Percentiles rank a stretch among this genome's conserved stretches.
phyloP scores from a whole-genome alignment of 371 early-diverging fungal species.

The Zychaea mexicana region DNA sequence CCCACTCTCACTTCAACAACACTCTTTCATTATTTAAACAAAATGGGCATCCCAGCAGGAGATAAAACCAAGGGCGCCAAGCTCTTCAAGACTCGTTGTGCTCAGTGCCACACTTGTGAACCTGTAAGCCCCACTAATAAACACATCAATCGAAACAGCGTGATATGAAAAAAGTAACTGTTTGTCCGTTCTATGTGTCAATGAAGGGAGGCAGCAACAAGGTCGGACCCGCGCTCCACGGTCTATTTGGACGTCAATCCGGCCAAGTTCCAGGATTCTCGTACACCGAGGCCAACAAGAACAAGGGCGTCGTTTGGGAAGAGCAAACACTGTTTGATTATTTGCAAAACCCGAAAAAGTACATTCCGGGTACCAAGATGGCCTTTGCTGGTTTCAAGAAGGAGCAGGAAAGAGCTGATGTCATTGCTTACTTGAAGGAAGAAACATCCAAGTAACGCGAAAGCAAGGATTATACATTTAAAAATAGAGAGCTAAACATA shows the following conservation, averaged over 20 bases:
- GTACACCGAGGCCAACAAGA: constrained; percentile 94
- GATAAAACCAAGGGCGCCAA: constrained; percentile 80
- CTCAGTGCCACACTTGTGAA: constrained; percentile 97
- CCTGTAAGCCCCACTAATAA: constrained; percentile 43
- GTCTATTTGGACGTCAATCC: constrained; percentile 88
- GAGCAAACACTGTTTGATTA: constrained; percentile 88
- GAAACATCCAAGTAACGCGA: too few species aligned
- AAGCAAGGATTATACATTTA: too few species aligned
- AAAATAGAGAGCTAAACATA: too few species aligned
- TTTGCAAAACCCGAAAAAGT: constrained; percentile 97
- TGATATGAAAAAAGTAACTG: too few species aligned
- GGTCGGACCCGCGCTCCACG: constrained; percentile 95
- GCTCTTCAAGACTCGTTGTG: constrained; percentile 98
- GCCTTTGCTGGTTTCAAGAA: constrained; percentile 98
- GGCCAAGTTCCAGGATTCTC: constrained; percentile 86
- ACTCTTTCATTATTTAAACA: constrained; percentile 1
- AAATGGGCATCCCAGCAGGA: constrained; percentile 27
- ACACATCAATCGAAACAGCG: too few species aligned
- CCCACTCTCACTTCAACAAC: constrained; percentile 4
- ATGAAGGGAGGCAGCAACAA: constrained; percentile 83
- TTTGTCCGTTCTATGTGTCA: not conserved
- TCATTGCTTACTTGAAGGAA: constrained; percentile 20
- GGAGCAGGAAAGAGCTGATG: constrained; percentile 22
- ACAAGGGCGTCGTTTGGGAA: constrained; percentile 83
- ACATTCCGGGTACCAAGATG: constrained; percentile 97